Evolutionary conservation across 2,329 filamentous ascomycete genomes (phyloP).

Genomic region (Alternaria sp.): DNA sequence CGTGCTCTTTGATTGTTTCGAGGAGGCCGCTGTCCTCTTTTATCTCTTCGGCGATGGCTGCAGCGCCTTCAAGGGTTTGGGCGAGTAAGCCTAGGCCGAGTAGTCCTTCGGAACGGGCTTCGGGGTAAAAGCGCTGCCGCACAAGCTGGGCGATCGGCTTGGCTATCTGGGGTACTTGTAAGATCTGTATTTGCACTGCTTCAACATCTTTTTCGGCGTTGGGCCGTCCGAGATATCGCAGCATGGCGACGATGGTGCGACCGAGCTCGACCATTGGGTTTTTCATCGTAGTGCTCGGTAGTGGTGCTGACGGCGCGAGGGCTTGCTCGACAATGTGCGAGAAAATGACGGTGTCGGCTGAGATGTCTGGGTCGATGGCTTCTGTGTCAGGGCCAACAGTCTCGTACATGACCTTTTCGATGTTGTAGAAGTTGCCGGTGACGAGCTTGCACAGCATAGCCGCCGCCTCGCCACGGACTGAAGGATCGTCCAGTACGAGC

Average conservation of each 20-base stretch:
- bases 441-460: constrained; percentile 44
- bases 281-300: constrained; percentile 48
- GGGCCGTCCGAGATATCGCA: constrained; percentile 24
- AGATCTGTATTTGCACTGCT: constrained; percentile 31
- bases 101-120: constrained; percentile 44
- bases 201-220: constrained; percentile 31
- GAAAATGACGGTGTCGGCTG: constrained; percentile 31
- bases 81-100: constrained; percentile 45
- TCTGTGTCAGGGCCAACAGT: constrained; percentile 21
- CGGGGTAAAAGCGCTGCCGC: constrained; percentile 44
- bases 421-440: constrained; percentile 40
- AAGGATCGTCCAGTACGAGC: constrained; percentile 34
- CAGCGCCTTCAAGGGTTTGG: constrained; percentile 37
- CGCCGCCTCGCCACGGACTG: constrained; percentile 44
- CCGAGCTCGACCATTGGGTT: constrained; percentile 46
- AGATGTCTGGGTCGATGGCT: constrained; percentile 16
- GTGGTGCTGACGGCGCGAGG: constrained; percentile 35
- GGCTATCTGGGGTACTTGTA: constrained; percentile 37
- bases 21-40: constrained; percentile 37
- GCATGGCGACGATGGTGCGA: constrained; percentile 34
- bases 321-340: constrained; percentile 40
- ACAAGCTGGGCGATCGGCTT: constrained; percentile 41
- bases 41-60: constrained; percentile 35
- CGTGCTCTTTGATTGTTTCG: constrained; percentile 43
- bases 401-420: constrained; percentile 35